phyloP scores from a whole-genome alignment of 495 filamentous ascomycete species.

The Xylaria flabelliformis region DNA sequence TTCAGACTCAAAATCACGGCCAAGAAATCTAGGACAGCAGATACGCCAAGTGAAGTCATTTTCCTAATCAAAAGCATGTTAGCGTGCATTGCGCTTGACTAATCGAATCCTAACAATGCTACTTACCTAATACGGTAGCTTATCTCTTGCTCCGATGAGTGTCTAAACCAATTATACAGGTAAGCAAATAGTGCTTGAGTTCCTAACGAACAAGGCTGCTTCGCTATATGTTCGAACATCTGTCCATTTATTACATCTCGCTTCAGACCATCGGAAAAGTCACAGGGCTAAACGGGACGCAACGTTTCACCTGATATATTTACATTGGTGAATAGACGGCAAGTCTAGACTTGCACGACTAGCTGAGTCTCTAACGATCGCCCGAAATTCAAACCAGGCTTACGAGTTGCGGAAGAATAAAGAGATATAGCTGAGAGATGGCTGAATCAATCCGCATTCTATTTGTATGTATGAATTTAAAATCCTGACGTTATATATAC shows the following conservation, averaged over 20 bases:
- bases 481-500: neutral
- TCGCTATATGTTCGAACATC: neutral
- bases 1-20: neutral
- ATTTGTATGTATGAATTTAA: neutral
- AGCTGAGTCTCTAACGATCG: neutral
- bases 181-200: neutral
- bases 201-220: neutral
- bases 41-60: neutral
- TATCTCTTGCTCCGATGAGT: neutral
- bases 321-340: neutral
- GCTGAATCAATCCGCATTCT: neutral
- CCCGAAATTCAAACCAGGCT: neutral
- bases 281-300: neutral
- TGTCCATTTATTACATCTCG: neutral
- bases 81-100: slow-evolving; percentile 10
- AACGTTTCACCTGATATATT: neutral
- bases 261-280: neutral
- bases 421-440: neutral
- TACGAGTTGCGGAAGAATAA: neutral
- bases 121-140: neutral
- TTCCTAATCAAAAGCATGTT: neutral
- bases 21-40: neutral
- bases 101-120: neutral
- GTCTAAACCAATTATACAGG: neutral
- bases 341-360: neutral